Percentiles rank a stretch among this genome's conserved stretches.
These are phyloP conservation scores for Hypoxylon sp. DNA, from an alignment of 2,329 filamentous ascomycete species.

Conservation along the genomic window DNA sequence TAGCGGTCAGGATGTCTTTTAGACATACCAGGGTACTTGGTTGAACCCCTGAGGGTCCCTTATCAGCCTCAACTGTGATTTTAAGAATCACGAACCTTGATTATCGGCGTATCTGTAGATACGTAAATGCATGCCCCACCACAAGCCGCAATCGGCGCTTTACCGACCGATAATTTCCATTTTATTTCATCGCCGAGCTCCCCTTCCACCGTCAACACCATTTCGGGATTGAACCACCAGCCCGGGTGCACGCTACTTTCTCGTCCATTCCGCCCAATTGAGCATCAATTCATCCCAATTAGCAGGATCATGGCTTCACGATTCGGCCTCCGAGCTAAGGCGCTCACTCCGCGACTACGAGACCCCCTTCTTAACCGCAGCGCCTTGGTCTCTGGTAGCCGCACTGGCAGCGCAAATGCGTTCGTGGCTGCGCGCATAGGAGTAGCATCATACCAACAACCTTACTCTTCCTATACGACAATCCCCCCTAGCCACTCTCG, in stretches of 20 bases:
- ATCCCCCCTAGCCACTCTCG: neutral
- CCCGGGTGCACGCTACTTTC: constrained; percentile 3
- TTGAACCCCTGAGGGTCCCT: neutral
- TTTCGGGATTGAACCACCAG: constrained; percentile 21
- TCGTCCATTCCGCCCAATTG: constrained; percentile 16
- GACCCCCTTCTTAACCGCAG: neutral
- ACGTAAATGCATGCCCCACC: constrained; percentile 25
- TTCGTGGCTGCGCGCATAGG: neutral
- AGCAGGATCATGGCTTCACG: constrained; percentile 45
- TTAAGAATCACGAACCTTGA: neutral
- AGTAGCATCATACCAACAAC: neutral
- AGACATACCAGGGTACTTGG: neutral
- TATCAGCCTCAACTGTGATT: constrained; percentile 19
- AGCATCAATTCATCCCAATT: constrained; percentile 32
- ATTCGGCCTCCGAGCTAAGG: constrained; percentile 39
- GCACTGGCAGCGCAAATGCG: neutral
- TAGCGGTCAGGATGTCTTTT: constrained; percentile 3
- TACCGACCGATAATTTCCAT: constrained; percentile 21
- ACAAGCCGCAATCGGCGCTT: constrained; percentile 38
- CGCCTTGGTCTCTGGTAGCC: neutral
- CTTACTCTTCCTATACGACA: neutral
- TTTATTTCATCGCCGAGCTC: constrained; percentile 32
- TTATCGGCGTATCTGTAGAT: neutral
- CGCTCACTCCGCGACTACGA: constrained; percentile 14
- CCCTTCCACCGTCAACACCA: constrained; percentile 17